These are phyloP conservation scores for Ensete ventricosum DNA, from an alignment of 176 grass and related monocot genomes.

Conservation along the genomic window DNA sequence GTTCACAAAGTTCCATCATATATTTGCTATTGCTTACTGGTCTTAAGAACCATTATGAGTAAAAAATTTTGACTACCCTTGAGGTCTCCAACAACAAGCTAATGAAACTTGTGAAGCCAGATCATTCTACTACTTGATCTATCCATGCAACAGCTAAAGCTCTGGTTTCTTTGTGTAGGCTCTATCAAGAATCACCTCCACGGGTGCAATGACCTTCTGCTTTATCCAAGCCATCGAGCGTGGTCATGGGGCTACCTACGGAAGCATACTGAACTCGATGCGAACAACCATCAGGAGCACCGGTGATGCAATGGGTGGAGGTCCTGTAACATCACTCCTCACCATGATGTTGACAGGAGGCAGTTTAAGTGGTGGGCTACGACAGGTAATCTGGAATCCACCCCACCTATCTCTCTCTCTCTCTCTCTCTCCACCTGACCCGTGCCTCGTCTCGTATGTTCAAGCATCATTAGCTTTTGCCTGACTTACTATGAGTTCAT, in stretches of 20 bases:
- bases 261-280: slow-evolving; percentile 86
- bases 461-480: not conserved
- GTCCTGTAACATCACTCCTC: slow-evolving; percentile 53
- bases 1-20: no score
- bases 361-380: slow-evolving; percentile 47
- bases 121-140: not conserved
- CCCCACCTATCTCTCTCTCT: not conserved
- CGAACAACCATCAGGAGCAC: slow-evolving; percentile 60
- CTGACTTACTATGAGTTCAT: not conserved
- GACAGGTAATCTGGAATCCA: slow-evolving; percentile 43
- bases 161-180: slow-evolving; percentile 37
- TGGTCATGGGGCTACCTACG: slow-evolving; percentile 62
- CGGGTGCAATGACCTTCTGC: slow-evolving; percentile 93
- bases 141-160: not conserved
- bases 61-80: no score
- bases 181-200: slow-evolving; percentile 85
- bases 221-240: slow-evolving; percentile 97
- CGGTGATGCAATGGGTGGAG: slow-evolving; percentile 40
- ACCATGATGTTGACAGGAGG: slow-evolving; percentile 80
- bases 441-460: not conserved
- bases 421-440: not conserved
- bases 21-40: no score
- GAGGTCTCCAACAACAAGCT: no score
- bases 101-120: no score
- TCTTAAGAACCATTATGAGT: no score